Percentiles rank a stretch among this genome's conserved stretches.
These are phyloP conservation scores for Magnaporthiopsis rhizophila DNA, from an alignment of 2,329 filamentous ascomycete species.

Conservation along the genomic window DNA sequence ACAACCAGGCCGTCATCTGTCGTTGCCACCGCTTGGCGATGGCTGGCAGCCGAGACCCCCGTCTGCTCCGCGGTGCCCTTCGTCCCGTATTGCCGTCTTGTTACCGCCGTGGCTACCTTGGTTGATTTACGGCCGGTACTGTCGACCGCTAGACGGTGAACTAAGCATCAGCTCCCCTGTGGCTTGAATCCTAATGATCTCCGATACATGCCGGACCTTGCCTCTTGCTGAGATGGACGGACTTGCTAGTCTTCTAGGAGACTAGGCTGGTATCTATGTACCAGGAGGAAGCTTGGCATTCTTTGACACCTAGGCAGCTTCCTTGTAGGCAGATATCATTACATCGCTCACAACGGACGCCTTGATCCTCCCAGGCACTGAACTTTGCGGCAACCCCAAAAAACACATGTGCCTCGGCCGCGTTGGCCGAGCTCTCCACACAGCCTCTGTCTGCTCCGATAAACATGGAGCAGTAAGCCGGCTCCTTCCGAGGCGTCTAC, in stretches of 20 bases:
- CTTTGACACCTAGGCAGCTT: background rate
- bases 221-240: background rate
- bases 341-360: background rate
- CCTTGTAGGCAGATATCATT: no score
- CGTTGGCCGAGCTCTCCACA: background rate
- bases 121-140: background rate
- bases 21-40: background rate
- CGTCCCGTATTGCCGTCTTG: background rate
- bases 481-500: background rate
- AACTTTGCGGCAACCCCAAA: background rate
- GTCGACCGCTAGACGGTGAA: background rate
- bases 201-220: background rate
- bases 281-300: background rate
- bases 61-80: background rate
- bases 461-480: background rate
- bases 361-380: background rate
- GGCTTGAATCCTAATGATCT: background rate
- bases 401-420: background rate
- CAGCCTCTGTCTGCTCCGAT: background rate
- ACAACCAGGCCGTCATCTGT: background rate
- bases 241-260: background rate
- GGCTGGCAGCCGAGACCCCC: background rate
- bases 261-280: background rate
- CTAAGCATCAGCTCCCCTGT: background rate
- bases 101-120: background rate